Conservation (phyloP, 2,329 filamentous ascomycete genomes). For the Trichoderma afroharzianum region DNA sequence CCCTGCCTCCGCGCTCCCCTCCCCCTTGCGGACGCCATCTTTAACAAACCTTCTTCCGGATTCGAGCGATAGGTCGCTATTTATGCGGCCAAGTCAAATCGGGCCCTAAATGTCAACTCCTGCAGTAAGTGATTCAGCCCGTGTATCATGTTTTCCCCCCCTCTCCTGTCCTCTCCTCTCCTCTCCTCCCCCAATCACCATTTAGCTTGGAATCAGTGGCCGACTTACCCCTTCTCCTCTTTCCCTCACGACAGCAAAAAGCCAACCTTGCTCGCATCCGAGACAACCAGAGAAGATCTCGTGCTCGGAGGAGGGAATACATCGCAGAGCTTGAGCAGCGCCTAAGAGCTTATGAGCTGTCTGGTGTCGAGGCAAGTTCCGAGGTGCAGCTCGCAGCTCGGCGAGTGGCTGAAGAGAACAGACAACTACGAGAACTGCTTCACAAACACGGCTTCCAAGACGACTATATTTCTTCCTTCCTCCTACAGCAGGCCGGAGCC, state of each 20-base stretch:
- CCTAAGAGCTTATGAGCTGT: slow-evolving; percentile 56
- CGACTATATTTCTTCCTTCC: slow-evolving; percentile 46
- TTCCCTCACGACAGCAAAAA: slow-evolving; percentile 31
- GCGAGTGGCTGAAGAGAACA: slow-evolving; percentile 67
- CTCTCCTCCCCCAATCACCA: slow-evolving; percentile 16
- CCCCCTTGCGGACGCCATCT: slow-evolving; percentile 14
- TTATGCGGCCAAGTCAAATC: slow-evolving; percentile 18
- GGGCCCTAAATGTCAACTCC: slow-evolving; percentile 24
- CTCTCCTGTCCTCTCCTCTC: slow-evolving; percentile 20
- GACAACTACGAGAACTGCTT: slow-evolving; percentile 57
- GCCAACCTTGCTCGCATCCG: slow-evolving; percentile 56
- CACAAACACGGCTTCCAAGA: slow-evolving; percentile 55
- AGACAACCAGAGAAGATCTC: slow-evolving; percentile 74
- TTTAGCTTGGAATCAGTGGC: not conserved
- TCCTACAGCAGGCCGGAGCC: slow-evolving; percentile 28
- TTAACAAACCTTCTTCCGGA: slow-evolving; percentile 3
- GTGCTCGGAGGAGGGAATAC: slow-evolving; percentile 70
- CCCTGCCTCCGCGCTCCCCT: not conserved
- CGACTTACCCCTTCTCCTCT: slow-evolving; percentile 11
- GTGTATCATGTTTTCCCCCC: slow-evolving; percentile 5
- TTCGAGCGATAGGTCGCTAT: slow-evolving; percentile 16
- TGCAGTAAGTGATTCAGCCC: slow-evolving; percentile 21
- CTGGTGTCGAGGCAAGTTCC: slow-evolving; percentile 64
- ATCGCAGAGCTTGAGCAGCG: slow-evolving; percentile 65
- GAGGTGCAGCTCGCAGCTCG: slow-evolving; percentile 69